Percentiles rank a stretch among this genome's conserved stretches.
These are phyloP conservation scores for Malassezia obtusa DNA, from an alignment of 1,284 basidiomycete genomes.

Conservation along the genomic window DNA sequence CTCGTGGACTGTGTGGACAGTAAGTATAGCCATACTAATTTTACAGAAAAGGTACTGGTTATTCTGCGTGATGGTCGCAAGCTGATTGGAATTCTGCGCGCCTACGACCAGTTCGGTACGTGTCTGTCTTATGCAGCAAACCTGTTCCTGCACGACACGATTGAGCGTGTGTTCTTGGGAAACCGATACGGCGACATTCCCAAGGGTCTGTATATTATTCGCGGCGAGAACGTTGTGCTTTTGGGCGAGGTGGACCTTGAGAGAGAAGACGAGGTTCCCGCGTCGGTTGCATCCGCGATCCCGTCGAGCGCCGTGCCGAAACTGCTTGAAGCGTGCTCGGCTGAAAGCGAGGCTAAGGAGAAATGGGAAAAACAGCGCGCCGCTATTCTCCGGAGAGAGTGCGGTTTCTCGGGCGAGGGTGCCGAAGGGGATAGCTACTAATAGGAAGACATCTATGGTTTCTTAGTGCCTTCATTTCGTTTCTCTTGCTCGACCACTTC, in stretches of 20 bases:
- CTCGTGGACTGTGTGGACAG: conserved; percentile 45
- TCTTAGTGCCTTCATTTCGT: conserved; percentile 3
- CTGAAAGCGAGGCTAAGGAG: conserved; percentile 30
- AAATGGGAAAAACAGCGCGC: conserved; percentile 34
- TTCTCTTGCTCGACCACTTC: conserved; percentile 35
- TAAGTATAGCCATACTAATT: conserved; percentile 6
- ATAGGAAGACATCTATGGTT: background rate
- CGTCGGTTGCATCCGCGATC: conserved; percentile 31
- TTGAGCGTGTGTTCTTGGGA: conserved; percentile 64
- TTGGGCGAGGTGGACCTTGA: conserved; percentile 69
- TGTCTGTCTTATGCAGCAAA: conserved; percentile 59
- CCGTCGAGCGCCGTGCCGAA: conserved; percentile 30
- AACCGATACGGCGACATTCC: conserved; percentile 65
- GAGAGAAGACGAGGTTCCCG: conserved; percentile 40
- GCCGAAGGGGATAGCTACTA: conserved; percentile 44
- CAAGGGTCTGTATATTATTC: conserved; percentile 80
- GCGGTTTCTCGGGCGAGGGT: conserved; percentile 43
- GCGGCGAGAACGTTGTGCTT: conserved; percentile 95
- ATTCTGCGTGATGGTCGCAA: conserved; percentile 91
- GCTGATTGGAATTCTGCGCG: conserved; percentile 85
- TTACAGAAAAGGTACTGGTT: conserved; percentile 83
- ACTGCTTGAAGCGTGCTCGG: conserved; percentile 28
- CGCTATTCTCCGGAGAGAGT: conserved; percentile 28
- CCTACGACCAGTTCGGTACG: conserved; percentile 97
- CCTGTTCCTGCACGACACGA: conserved; percentile 59